Evolutionary conservation across 2,329 filamentous ascomycete species (phyloP).

Genomic region (Xylariaceae sp.): DNA sequence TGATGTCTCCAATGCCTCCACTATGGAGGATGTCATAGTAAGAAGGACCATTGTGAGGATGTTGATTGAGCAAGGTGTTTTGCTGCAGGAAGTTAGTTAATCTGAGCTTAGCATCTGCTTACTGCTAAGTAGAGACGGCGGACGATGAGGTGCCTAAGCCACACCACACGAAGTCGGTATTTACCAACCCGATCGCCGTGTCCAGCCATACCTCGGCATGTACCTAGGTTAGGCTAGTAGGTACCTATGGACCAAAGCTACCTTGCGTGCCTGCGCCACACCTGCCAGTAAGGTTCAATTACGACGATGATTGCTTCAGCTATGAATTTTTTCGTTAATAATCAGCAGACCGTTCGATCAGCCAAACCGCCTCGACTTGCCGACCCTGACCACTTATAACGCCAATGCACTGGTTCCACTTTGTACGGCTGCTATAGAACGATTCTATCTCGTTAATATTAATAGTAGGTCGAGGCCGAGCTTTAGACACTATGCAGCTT

Average conservation of each 20-base stretch:
- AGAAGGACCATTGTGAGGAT: slow-evolving; percentile 68
- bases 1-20: slow-evolving; percentile 58
- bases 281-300: neutral
- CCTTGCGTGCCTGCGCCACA: neutral
- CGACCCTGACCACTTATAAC: neutral
- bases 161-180: neutral
- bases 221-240: too few relatives aligned
- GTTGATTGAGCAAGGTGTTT: slow-evolving; percentile 3
- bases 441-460: slow-evolving; percentile 36
- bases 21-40: slow-evolving; percentile 71
- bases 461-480: slow-evolving; percentile 19
- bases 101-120: too few relatives aligned
- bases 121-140: too few relatives aligned
- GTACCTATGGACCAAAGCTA: too few relatives aligned
- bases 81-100: neutral
- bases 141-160: slow-evolving; percentile 2
- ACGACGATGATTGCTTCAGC: neutral
- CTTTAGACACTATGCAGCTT: slow-evolving; percentile 52
- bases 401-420: slow-evolving; percentile 26
- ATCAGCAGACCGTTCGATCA: slow-evolving; percentile 1
- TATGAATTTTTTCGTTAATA: slow-evolving; percentile 8
- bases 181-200: neutral
- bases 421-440: slow-evolving; percentile 21
- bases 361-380: slow-evolving; percentile 1
- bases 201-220: slow-evolving; percentile 5